These are phyloP conservation scores for Wickerhamomyces canadensis DNA, from an alignment of 805 yeast genomes.

Conservation along the genomic window DNA sequence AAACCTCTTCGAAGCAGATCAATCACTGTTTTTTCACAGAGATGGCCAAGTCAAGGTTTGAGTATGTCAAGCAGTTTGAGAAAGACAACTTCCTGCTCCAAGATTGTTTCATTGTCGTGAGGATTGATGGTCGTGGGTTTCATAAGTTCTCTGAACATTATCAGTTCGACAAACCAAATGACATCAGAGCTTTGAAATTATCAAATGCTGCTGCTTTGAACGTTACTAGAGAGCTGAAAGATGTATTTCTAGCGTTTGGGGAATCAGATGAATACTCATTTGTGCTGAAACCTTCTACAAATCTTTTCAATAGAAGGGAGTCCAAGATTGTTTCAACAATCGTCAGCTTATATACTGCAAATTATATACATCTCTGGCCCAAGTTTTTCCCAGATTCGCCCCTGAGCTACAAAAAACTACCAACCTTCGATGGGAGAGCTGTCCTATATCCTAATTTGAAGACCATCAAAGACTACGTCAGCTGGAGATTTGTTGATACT, in stretches of 20 bases:
- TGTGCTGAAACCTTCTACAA: conserved; percentile 57
- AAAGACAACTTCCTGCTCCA: conserved; percentile 67
- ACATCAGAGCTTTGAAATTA: conserved; percentile 61
- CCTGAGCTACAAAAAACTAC: conserved; percentile 50
- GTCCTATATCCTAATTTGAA: conserved; percentile 69
- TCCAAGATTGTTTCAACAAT: conserved; percentile 74
- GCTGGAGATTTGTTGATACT: conserved; percentile 96
- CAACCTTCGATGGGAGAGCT: conserved; percentile 89
- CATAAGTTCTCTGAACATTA: conserved; percentile 77
- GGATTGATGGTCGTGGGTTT: conserved; percentile 93
- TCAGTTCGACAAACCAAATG: conserved; percentile 84
- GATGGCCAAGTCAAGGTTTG: conserved; percentile 85
- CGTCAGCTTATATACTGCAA: conserved; percentile 75
- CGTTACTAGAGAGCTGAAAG: conserved; percentile 61
- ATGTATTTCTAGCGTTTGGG: conserved; percentile 79
- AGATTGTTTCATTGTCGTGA: conserved; percentile 72
- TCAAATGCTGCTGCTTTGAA: conserved; percentile 79
- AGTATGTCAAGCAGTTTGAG: conserved; percentile 83
- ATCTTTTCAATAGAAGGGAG: conserved; percentile 76
- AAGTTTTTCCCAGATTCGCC: conserved; percentile 42
- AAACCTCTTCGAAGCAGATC: too few relatives aligned
- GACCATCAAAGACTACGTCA: conserved; percentile 70
- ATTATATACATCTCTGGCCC: conserved; percentile 67
- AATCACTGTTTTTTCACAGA: too few relatives aligned
- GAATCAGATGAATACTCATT: conserved; percentile 95